These are phyloP conservation scores for Candida vartiovaarae DNA, from an alignment of 805 yeast genomes.

Conservation along the genomic window DNA sequence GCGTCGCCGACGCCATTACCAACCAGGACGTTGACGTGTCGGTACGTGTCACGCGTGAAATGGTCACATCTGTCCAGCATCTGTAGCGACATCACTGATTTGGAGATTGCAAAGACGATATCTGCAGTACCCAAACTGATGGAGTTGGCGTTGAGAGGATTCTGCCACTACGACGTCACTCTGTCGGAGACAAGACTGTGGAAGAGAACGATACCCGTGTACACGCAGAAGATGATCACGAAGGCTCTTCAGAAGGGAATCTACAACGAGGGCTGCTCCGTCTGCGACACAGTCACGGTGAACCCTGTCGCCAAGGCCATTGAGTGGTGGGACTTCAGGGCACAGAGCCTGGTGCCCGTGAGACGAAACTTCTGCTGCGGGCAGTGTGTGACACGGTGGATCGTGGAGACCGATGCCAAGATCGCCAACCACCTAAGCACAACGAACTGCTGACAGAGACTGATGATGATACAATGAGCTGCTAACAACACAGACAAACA, in stretches of 20 bases:
- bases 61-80: constrained; percentile 14
- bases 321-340: constrained; percentile 64
- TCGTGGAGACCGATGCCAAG: constrained; percentile 7
- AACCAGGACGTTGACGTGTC: constrained; percentile 12
- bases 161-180: constrained; percentile 47
- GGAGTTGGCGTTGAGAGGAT: constrained; percentile 39
- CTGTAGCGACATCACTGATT: constrained; percentile 9
- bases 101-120: constrained; percentile 14
- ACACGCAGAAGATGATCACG: constrained; percentile 39
- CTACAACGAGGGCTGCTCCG: constrained; percentile 45
- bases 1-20: constrained; percentile 18
- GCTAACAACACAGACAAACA: no score
- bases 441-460: no score
- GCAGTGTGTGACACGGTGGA: constrained; percentile 34
- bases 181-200: constrained; percentile 47
- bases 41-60: constrained; percentile 21
- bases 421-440: no score
- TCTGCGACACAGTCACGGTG: constrained; percentile 40
- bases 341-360: constrained; percentile 43
- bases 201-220: constrained; percentile 41
- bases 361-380: constrained; percentile 50
- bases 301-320: constrained; percentile 52
- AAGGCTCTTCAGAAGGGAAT: constrained; percentile 47
- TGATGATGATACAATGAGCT: no score
- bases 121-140: constrained; percentile 38